These are phyloP conservation scores for Kuraishia piskuri DNA, from an alignment of 805 yeast genomes.

Conservation along the genomic window DNA sequence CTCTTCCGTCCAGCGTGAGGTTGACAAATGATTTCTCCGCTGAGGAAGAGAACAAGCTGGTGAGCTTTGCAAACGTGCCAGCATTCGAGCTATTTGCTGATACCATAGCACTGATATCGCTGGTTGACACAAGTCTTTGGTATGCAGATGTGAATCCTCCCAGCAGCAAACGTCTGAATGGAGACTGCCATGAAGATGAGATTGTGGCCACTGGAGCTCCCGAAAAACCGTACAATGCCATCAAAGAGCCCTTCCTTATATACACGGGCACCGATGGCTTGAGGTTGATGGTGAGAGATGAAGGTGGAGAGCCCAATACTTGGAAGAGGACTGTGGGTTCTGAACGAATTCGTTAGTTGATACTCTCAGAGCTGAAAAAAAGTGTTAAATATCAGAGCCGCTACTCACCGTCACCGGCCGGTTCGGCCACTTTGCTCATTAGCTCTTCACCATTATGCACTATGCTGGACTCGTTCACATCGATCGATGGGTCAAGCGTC, in stretches of 20 bases:
- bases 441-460: slow-evolving; percentile 7
- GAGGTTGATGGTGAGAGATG: slow-evolving; percentile 38
- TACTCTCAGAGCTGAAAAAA: not conserved
- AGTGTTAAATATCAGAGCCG: not conserved
- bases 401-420: slow-evolving; percentile 1
- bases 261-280: slow-evolving; percentile 53
- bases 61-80: slow-evolving; percentile 5
- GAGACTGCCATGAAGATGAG: slow-evolving; percentile 11
- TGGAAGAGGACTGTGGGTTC: slow-evolving; percentile 22
- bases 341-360: not conserved
- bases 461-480: slow-evolving; percentile 10
- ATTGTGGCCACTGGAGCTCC: not conserved
- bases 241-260: slow-evolving; percentile 38
- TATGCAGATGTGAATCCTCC: slow-evolving; percentile 38
- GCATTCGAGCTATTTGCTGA: not conserved
- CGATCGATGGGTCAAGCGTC: slow-evolving; percentile 6
- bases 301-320: slow-evolving; percentile 39
- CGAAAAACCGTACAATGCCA: slow-evolving; percentile 31
- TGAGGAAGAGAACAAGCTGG: slow-evolving; percentile 1
- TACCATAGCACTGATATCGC: not conserved
- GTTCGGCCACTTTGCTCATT: slow-evolving; percentile 3
- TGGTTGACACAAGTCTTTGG: slow-evolving; percentile 38
- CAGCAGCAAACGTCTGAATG: slow-evolving; percentile 31
- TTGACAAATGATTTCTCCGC: slow-evolving; percentile 31
- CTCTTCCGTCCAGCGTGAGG: slow-evolving; percentile 45